phyloP scores from a whole-genome alignment of 2,329 filamentous ascomycete genomes.

The Alternaria sp. region DNA sequence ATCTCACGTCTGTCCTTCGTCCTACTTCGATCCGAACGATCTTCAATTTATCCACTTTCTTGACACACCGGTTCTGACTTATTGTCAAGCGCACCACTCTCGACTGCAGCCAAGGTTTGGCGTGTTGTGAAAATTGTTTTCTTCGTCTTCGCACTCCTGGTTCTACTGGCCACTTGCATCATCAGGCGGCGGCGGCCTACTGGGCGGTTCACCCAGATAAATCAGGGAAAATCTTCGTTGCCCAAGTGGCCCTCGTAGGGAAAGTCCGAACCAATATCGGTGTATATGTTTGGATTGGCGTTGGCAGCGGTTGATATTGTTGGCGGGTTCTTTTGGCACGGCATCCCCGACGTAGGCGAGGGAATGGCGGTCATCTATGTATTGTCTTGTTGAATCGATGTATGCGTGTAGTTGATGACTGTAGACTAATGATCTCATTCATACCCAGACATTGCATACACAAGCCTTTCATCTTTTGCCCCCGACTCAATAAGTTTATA shows the following conservation, averaged over 20 bases:
- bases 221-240: constrained; percentile 5
- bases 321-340: background rate
- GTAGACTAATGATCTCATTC: background rate
- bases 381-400: background rate
- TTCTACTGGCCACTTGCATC: constrained; percentile 22
- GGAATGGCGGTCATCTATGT: background rate
- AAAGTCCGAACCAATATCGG: background rate
- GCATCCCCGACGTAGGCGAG: background rate
- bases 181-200: constrained; percentile 7
- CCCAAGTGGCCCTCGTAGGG: constrained; percentile 11
- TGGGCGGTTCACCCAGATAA: background rate
- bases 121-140: constrained; percentile 28
- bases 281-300: constrained; percentile 3
- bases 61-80: constrained; percentile 33
- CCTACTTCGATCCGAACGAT: constrained; percentile 1
- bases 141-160: constrained; percentile 23
- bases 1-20: constrained; percentile 14
- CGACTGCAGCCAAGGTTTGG: constrained; percentile 29
- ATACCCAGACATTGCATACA: background rate
- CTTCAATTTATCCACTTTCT: constrained; percentile 1
- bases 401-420: background rate
- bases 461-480: no score
- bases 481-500: no score
- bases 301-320: background rate
- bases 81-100: constrained; percentile 36